Conservation (phyloP, 2,329 filamentous ascomycete genomes). For the Xylariaceae sp. region DNA sequence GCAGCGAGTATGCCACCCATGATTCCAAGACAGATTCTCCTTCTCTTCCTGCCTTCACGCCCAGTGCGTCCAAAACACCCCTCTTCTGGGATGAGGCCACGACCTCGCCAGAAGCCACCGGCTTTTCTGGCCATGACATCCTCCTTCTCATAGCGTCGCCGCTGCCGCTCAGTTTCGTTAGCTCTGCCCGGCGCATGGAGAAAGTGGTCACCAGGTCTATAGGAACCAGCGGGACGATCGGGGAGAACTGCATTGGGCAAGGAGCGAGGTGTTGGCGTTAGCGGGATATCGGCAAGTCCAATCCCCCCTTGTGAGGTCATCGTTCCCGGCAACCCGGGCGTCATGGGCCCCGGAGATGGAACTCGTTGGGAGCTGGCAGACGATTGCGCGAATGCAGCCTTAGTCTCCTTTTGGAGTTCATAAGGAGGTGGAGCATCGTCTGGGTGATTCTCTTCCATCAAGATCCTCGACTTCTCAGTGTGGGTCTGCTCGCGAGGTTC, state of each 20-base stretch:
- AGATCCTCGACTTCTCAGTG: constrained; percentile 37
- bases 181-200: constrained; percentile 37
- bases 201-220: constrained; percentile 42
- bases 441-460: constrained; percentile 36
- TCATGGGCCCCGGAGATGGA: constrained; percentile 57
- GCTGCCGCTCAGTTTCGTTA: constrained; percentile 47
- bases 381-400: constrained; percentile 55
- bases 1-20: constrained; percentile 48
- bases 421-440: constrained; percentile 53
- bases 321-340: constrained; percentile 57
- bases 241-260: constrained; percentile 35
- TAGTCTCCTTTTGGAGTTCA: constrained; percentile 44
- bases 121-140: constrained; percentile 54
- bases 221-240: constrained; percentile 42
- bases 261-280: constrained; percentile 39
- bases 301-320: constrained; percentile 62
- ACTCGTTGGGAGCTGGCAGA: constrained; percentile 48
- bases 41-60: constrained; percentile 59
- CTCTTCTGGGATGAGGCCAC: constrained; percentile 58
- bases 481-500: constrained; percentile 23
- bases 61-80: constrained; percentile 63
- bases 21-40: constrained; percentile 56
- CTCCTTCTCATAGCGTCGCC: constrained; percentile 61
- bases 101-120: constrained; percentile 62
- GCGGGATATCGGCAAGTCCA: constrained; percentile 55